Percentiles rank a stretch among this genome's conserved stretches.
phyloP scores from a whole-genome alignment of 2,329 filamentous ascomycete genomes.

The Aspergillus tanneri region DNA sequence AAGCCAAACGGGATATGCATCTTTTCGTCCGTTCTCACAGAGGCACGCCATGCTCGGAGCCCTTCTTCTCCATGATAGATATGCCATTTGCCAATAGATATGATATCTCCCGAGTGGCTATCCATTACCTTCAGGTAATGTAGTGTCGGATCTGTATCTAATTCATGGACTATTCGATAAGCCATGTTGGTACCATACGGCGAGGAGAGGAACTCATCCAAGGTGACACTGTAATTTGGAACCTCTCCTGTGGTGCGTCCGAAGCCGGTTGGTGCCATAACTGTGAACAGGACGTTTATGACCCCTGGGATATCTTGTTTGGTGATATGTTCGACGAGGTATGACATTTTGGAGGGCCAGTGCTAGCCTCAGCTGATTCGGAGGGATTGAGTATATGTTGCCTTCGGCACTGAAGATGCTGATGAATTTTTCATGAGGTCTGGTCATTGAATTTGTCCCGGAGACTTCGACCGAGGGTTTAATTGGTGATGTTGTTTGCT shows the following conservation, averaged over 20 bases:
- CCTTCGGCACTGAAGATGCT: no score
- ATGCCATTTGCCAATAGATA: conserved; percentile 2
- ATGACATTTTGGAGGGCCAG: not conserved
- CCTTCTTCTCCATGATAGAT: conserved; percentile 1
- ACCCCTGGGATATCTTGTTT: not conserved
- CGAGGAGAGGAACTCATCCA: not conserved
- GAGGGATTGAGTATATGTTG: no score
- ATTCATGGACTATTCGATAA: not conserved
- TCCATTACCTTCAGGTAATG: not conserved
- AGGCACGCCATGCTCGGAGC: not conserved
- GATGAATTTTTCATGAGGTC: no score
- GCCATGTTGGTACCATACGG: not conserved
- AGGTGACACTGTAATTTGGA: not conserved
- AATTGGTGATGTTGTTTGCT: no score
- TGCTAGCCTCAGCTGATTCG: no score
- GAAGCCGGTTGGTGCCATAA: not conserved
- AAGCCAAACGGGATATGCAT: not conserved
- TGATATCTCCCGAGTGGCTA: not conserved
- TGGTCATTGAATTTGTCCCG: no score
- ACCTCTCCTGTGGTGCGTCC: conserved; percentile 2
- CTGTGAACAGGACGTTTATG: conserved; percentile 1
- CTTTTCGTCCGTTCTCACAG: not conserved
- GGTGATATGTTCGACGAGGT: not conserved
- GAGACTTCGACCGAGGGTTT: no score
- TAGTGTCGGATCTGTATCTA: not conserved